A percentile compares a stretch with the other conserved stretches of the same genome.
These are phyloP conservation scores for Podaxis sp. DNA, from an alignment of 768 basidiomycete genomes.

Conservation along the genomic window DNA sequence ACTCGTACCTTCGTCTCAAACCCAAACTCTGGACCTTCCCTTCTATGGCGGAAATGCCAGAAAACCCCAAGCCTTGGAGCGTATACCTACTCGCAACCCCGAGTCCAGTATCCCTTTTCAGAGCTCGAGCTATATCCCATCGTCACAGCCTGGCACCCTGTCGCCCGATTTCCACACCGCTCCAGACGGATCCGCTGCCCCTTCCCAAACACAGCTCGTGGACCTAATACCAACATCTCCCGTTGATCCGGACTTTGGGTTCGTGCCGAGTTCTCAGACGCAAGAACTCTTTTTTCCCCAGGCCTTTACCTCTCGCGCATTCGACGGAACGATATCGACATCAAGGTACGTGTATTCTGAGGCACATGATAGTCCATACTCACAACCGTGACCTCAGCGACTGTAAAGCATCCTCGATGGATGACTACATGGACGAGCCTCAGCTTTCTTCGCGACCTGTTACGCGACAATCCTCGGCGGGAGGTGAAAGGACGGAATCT, in stretches of 20 bases:
- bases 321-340: not conserved
- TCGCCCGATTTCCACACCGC: not conserved
- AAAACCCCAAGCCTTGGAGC: not conserved
- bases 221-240: not conserved
- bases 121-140: slow-evolving; percentile 10
- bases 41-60: slow-evolving; percentile 9
- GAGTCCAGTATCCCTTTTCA: slow-evolving; percentile 13
- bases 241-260: slow-evolving; percentile 17
- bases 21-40: slow-evolving; percentile 17
- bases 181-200: slow-evolving; percentile 8
- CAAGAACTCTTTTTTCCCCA: slow-evolving; percentile 24
- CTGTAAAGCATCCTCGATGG: not conserved
- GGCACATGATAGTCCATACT: not conserved
- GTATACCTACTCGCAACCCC: not conserved
- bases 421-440: not conserved
- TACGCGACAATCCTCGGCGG: not conserved
- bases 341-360: not conserved
- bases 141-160: not conserved
- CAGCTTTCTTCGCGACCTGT: not conserved
- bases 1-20: slow-evolving; percentile 33
- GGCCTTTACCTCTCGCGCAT: not conserved
- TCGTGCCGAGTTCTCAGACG: slow-evolving; percentile 43
- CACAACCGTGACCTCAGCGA: not conserved
- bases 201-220: slow-evolving; percentile 6
- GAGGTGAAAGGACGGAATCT: not conserved